phyloP scores from a whole-genome alignment of 2,329 filamentous ascomycete genomes.

The Harringtonia lauricola region DNA sequence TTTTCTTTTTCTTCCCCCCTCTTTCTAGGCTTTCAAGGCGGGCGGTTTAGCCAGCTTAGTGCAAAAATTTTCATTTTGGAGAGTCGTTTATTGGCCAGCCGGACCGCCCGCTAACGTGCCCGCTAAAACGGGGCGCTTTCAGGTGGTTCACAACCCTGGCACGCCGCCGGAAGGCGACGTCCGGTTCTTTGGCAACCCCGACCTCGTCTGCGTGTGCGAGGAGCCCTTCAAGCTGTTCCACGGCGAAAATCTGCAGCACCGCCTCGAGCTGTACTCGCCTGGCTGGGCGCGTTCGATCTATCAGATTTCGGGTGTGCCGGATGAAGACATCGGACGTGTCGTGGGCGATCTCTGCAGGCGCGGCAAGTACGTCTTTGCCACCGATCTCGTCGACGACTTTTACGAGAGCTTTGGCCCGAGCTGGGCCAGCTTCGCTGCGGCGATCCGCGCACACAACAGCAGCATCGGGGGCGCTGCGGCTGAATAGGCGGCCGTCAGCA shows the following conservation, averaged over 20 bases:
- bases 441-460: slow-evolving; percentile 1
- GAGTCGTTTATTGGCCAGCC: too few relatives aligned
- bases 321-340: not conserved
- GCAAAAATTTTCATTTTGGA: too few relatives aligned
- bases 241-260: slow-evolving; percentile 3
- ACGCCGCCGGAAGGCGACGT: slow-evolving; percentile 9
- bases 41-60: too few relatives aligned
- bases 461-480: not conserved
- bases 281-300: not conserved
- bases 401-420: slow-evolving; percentile 9
- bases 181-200: slow-evolving; percentile 5
- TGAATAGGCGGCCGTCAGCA: too few relatives aligned
- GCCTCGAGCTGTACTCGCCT: not conserved
- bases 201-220: slow-evolving; percentile 8
- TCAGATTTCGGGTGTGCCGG: slow-evolving; percentile 2
- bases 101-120: too few relatives aligned
- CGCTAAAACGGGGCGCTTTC: too few relatives aligned
- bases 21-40: too few relatives aligned
- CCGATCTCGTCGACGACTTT: slow-evolving; percentile 8
- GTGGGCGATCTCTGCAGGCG: slow-evolving; percentile 4
- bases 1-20: not conserved
- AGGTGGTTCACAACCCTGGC: slow-evolving; percentile 10
- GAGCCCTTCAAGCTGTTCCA: slow-evolving; percentile 4
- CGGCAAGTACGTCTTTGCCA: slow-evolving; percentile 8
- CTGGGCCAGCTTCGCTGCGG: slow-evolving; percentile 6